phyloP scores from a whole-genome alignment of 2,329 filamentous ascomycete genomes.

The Colletotrichum sp. region DNA sequence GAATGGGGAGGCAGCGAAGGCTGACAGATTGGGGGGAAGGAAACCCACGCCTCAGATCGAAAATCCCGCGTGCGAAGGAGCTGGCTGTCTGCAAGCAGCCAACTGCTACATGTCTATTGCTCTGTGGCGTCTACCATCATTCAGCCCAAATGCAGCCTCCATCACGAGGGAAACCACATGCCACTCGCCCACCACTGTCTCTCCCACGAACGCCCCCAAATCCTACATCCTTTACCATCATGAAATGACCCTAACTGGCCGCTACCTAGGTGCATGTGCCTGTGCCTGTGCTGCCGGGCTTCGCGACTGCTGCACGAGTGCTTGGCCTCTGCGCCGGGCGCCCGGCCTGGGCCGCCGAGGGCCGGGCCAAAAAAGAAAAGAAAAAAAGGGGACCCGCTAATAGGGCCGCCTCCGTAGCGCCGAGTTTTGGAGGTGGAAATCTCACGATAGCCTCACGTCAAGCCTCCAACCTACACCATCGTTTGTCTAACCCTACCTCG shows the following conservation, averaged over 20 bases:
- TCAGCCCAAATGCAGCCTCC: not conserved
- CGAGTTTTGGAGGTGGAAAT: not conserved
- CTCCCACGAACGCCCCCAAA: not conserved
- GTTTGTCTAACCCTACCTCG: not conserved
- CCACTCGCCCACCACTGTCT: not conserved
- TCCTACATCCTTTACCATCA: not conserved
- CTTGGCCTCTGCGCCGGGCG: not conserved
- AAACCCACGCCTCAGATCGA: not conserved
- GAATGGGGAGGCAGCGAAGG: not conserved
- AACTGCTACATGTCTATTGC: not conserved
- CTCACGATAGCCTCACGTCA: slow-evolving; percentile 13
- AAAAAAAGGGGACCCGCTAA: not conserved
- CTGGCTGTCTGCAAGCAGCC: not conserved
- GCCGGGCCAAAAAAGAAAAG: not conserved
- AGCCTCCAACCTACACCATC: not conserved
- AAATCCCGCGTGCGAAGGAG: not conserved
- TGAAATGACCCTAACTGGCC: not conserved
- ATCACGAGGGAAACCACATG: not conserved
- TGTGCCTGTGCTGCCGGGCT: not conserved
- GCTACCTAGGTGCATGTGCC: not conserved
- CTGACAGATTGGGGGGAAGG: not conserved
- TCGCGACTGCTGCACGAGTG: not conserved
- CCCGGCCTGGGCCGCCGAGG: slow-evolving; percentile 1
- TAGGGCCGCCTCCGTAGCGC: not conserved
- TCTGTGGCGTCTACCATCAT: not conserved